phyloP scores from a whole-genome alignment of 2,329 filamentous ascomycete genomes.

The Fusarium sp. region DNA sequence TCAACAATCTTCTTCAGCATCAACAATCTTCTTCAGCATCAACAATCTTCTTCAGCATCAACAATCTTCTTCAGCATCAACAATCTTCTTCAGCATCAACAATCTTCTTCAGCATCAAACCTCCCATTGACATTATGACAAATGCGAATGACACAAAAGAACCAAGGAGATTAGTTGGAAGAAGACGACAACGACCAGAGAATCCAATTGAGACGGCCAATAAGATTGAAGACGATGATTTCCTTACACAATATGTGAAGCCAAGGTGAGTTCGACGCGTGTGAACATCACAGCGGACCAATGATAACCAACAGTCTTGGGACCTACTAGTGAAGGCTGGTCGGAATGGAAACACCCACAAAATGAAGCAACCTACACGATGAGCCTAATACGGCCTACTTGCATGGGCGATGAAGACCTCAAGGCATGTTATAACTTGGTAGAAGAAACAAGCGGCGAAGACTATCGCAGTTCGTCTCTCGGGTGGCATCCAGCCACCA shows the following conservation, averaged over 20 bases:
- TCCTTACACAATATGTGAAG: slow-evolving; percentile 62
- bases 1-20: not conserved
- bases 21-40: too few species aligned
- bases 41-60: too few species aligned
- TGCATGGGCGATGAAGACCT: slow-evolving; percentile 60
- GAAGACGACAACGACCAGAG: slow-evolving; percentile 30
- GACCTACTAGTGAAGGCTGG: slow-evolving; percentile 48
- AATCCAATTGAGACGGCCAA: slow-evolving; percentile 64
- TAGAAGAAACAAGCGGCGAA: slow-evolving; percentile 72
- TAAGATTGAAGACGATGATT: slow-evolving; percentile 60
- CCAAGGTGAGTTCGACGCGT: slow-evolving; percentile 55
- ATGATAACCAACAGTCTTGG: not conserved
- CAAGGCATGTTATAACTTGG: slow-evolving; percentile 65
- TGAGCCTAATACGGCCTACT: slow-evolving; percentile 58
- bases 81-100: not conserved
- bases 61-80: too few species aligned
- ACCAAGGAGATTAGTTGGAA: slow-evolving; percentile 20
- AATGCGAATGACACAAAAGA: slow-evolving; percentile 11
- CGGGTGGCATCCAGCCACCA: slow-evolving; percentile 73
- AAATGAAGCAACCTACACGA: slow-evolving; percentile 55
- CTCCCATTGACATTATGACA: slow-evolving; percentile 18
- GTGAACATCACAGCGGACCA: not conserved
- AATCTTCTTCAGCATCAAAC: not conserved
- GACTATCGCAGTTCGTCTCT: slow-evolving; percentile 73
- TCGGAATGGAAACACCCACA: slow-evolving; percentile 64